phyloP scores from a whole-genome alignment of 371 early-diverging fungal genomes.

The Dichotomocladium elegans region DNA sequence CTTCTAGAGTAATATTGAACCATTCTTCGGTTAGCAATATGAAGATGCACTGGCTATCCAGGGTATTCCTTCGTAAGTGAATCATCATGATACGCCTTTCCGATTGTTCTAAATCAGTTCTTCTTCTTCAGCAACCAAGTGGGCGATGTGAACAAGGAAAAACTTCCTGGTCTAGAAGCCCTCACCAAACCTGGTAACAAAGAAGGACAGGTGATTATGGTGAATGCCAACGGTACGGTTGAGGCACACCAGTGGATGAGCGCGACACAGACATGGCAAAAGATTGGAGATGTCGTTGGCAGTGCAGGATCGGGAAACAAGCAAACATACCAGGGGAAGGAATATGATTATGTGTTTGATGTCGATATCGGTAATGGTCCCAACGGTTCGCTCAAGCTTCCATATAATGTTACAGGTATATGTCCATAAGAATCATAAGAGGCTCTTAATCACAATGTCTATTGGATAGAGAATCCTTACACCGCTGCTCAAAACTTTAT shows the following conservation, averaged over 20 bases:
- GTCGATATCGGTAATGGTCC: slow-evolving; percentile 84
- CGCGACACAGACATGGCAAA: slow-evolving; percentile 69
- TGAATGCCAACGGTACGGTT: slow-evolving; percentile 64
- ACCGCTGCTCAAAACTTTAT: slow-evolving; percentile 91
- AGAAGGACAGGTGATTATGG: slow-evolving; percentile 90
- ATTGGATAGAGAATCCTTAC: slow-evolving; percentile 82
- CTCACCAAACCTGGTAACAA: slow-evolving; percentile 70
- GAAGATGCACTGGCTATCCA: slow-evolving; percentile 73
- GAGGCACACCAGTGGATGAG: slow-evolving; percentile 88
- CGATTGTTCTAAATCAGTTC: not conserved
- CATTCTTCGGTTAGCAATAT: slow-evolving; percentile 31
- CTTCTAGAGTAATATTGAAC: not conserved
- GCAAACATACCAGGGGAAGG: slow-evolving; percentile 78
- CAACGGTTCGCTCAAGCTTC: slow-evolving; percentile 83
- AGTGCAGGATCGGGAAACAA: slow-evolving; percentile 75
- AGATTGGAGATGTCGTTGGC: slow-evolving; percentile 95
- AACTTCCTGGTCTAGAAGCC: slow-evolving; percentile 77
- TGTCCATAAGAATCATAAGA: not conserved
- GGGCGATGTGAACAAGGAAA: slow-evolving; percentile 81
- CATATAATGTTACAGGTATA: slow-evolving; percentile 81
- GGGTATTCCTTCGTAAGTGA: slow-evolving; percentile 71
- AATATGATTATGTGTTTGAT: slow-evolving; percentile 98
- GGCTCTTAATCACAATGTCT: not conserved
- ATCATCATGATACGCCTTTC: not conserved
- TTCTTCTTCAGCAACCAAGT: slow-evolving; percentile 67